Evolutionary conservation across 1,139 yeast genomes (phyloP), one percentile per base, ranked within the genome.

Genomic region (Arxiozyma slooffiae): DNA sequence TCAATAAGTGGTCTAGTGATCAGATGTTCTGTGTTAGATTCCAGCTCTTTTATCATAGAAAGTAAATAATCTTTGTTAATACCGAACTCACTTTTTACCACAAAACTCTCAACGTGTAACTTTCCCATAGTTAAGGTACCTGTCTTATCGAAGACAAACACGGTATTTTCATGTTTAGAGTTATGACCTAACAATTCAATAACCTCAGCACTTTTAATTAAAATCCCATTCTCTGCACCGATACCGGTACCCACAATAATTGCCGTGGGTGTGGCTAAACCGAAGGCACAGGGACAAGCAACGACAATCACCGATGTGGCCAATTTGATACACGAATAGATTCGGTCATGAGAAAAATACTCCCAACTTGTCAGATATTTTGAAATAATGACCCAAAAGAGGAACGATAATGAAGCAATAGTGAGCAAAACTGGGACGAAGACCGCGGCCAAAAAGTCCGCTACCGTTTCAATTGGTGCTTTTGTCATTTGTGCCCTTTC

Each of bases 231-330:
- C 14, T 79, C 70, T 0, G 98, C 97, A 38, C 96, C 97, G 30
- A 88, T 85, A 24, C 98, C 98, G 1, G 97, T 90, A 7, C 97
- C 98, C 4, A 92, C 98, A 97, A 92, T 90, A 4, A 94, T 87
- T 0, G 98, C 98, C 1, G 98, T 92, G 0, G 98, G 98, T 0
- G 98, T 95, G 8, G 97, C 97, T 49, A 92, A 74, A 1, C 98
- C 98, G 36, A 92, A 72, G 0, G 97, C 97, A 75, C 97, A 92
- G 0, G 98, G 98, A 69, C 98, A 92, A 0, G 98, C 98, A 46
- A 92, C 97, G 14, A 92, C 96, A 57, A 92, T 79, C 8, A 92
- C 98, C 4, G 96, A 83, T 41, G 94, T 92, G n/a, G 95, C 85
- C 47, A 90, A 74, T 60, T 85, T 81, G 53, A 92, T 70, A 61